Evolutionary conservation across 768 basidiomycete species (phyloP), one percentile per base, ranked within the genome.

Genomic region (Asterophora lycoperdoides): DNA sequence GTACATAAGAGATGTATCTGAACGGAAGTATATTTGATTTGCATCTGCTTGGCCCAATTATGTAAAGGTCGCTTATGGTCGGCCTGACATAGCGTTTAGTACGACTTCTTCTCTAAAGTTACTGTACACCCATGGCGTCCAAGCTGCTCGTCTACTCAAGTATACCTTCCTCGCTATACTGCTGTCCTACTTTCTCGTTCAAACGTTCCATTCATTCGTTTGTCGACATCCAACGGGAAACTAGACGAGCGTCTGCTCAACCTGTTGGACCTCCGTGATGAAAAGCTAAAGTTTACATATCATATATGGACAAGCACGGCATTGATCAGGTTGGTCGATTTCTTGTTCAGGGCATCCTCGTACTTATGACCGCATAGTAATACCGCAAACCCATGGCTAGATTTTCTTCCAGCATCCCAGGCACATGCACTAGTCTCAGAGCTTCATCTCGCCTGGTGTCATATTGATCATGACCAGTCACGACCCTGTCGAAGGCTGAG

Each of bases 321-420:
- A 92, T 93, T 35, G 80, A 88, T 90, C 48, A 89, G 86, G 87
- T 84, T 48, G 17, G 61, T 23, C 41, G 20, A 14, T 30, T 28
- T 28, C 14, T 11, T 23, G 23, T 20, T 23, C 23, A 32, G 17
- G 23, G 23, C 23, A 23, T 23, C 23, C 9, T 8, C 32, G 28
- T 35, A 19, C n/a, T 49, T 20, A 33, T 4, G 40, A 20, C 33
- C 28, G 19, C 43, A 38, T 56, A 90, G 89, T 62, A 90, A 89
- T 62, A 79, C 87, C 19, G 91, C 91, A 20, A 93, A 94, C 60
- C 92, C 91, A 8, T 94, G 91, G 91, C 78, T 93, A 30, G 92
- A 94, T 64, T 93, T 93, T 60, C 76, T 94, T 18, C 64, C 84
- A 4, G 78, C 86, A 8, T 60, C 77, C 19, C 78, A 84, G 36